These are phyloP conservation scores for barrel medic (Medicago truncatula) DNA, from an alignment of 306 rosid species.

Conservation along the genomic window DNA sequence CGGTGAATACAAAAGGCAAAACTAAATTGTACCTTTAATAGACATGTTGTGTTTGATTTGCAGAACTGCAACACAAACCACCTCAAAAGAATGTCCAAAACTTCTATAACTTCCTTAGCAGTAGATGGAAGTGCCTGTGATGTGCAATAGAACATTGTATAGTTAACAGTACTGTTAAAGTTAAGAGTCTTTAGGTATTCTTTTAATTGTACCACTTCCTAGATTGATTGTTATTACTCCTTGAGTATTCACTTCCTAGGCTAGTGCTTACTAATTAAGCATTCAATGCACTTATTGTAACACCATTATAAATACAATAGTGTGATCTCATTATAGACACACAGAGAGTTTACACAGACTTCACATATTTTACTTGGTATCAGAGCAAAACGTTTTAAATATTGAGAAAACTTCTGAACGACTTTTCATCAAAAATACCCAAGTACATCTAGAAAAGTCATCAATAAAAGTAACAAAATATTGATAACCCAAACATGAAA, in stretches of 20 bases:
- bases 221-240: no score
- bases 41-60: conserved; percentile 96
- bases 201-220: no score
- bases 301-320: no score
- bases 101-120: conserved; percentile 83
- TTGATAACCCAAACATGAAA: not conserved
- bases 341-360: no score
- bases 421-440: not conserved
- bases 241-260: no score
- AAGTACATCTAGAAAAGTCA: not conserved
- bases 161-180: conserved; percentile 21
- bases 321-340: no score
- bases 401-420: not conserved
- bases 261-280: no score
- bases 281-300: no score
- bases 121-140: conserved; percentile 88
- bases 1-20: not conserved
- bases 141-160: conserved; percentile 23
- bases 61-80: conserved; percentile 97
- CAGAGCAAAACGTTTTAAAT: no score
- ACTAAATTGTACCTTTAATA: conserved; percentile 70
- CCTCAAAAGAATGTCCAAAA: conserved; percentile 87
- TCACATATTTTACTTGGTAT: no score
- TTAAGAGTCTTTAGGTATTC: no score
- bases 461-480: not conserved